Evolutionary conservation across 768 basidiomycete genomes (phyloP).

Genomic region (Suillus luteus): DNA sequence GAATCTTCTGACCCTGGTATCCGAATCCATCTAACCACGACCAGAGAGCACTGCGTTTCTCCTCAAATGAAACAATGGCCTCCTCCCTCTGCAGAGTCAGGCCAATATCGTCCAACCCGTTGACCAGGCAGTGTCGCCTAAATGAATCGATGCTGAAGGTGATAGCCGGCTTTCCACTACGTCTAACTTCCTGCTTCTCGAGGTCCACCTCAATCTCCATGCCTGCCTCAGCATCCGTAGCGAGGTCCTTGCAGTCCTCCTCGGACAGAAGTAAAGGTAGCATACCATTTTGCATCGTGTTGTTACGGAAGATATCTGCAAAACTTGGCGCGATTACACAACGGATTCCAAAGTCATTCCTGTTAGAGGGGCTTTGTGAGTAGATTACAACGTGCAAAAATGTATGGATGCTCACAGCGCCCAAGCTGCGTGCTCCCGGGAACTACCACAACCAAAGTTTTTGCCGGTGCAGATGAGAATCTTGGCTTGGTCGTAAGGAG

Average conservation of each 20-base stretch:
- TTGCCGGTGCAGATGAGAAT: slow-evolving; percentile 83
- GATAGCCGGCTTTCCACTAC: slow-evolving; percentile 69
- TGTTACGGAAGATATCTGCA: slow-evolving; percentile 89
- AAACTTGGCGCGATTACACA: slow-evolving; percentile 88
- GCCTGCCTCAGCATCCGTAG: slow-evolving; percentile 75
- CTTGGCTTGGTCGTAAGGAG: slow-evolving; percentile 72
- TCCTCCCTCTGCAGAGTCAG: slow-evolving; percentile 83
- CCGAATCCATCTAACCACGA: slow-evolving; percentile 98
- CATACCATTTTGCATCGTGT: slow-evolving; percentile 94
- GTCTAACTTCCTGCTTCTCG: slow-evolving; percentile 76
- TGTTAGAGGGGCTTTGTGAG: slow-evolving; percentile 25
- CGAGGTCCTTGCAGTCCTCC: slow-evolving; percentile 69
- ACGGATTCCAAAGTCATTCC: slow-evolving; percentile 88
- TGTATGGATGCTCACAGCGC: slow-evolving; percentile 58
- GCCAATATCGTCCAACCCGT: slow-evolving; percentile 96
- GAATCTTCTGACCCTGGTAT: slow-evolving; percentile 79
- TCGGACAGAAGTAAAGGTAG: slow-evolving; percentile 74
- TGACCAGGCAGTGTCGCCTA: slow-evolving; percentile 90
- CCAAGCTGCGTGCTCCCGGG: slow-evolving; percentile 91
- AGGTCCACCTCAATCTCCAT: slow-evolving; percentile 83
- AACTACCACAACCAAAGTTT: slow-evolving; percentile 92
- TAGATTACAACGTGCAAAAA: slow-evolving; percentile 4
- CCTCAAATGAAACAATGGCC: slow-evolving; percentile 80
- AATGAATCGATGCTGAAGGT: slow-evolving; percentile 85
- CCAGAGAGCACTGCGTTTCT: slow-evolving; percentile 74